These are phyloP conservation scores for Ophiostoma perfectum DNA, from an alignment of 2,329 filamentous ascomycete species.

Conservation along the genomic window DNA sequence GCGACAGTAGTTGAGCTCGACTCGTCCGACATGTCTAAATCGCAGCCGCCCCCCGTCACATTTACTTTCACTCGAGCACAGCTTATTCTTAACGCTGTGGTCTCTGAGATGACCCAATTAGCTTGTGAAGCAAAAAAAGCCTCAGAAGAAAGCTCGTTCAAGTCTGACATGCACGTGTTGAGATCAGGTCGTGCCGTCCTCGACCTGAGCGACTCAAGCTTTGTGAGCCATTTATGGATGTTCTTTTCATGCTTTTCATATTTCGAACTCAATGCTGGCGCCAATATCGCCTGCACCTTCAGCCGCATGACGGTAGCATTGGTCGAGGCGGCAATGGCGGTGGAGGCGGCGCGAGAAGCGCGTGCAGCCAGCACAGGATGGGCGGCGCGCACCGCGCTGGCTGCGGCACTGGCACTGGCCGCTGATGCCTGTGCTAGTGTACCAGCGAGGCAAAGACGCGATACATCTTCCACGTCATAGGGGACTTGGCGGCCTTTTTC, in stretches of 20 bases:
- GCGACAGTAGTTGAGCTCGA: background rate
- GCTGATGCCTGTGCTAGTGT: background rate
- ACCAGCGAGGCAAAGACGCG: background rate
- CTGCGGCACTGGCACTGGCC: background rate
- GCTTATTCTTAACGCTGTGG: too few relatives aligned
- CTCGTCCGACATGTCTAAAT: background rate
- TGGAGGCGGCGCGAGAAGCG: background rate
- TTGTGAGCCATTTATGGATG: background rate
- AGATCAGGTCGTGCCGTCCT: background rate
- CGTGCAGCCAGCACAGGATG: background rate
- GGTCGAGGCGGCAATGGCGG: background rate
- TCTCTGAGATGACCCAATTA: too few relatives aligned
- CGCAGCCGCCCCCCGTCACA: background rate
- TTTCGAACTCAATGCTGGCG: background rate
- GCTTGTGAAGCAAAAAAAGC: background rate
- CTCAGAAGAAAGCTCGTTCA: too few relatives aligned
- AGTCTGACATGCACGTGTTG: background rate
- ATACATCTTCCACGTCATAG: background rate
- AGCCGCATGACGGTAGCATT: background rate
- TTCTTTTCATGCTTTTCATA: background rate
- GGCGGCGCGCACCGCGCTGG: background rate
- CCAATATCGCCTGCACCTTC: background rate
- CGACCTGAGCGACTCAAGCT: background rate
- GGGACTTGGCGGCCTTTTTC: background rate
- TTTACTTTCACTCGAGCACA: background rate